phyloP scores from a whole-genome alignment of 108 stramenopile genomes.

The Stephanodiscus triporus region DNA sequence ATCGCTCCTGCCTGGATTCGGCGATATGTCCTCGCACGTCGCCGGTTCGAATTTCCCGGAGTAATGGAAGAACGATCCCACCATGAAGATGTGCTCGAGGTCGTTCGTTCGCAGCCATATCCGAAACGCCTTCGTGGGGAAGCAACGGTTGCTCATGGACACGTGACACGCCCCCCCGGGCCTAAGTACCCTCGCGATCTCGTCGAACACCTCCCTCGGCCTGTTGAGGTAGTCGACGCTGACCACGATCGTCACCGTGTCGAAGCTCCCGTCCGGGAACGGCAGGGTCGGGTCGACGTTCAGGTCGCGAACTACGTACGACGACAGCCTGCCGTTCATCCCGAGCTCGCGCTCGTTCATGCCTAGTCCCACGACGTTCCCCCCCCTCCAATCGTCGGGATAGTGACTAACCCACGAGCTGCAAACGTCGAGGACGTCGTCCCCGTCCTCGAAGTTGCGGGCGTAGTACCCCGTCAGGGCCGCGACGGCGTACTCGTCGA shows the following conservation, averaged over 20 bases:
- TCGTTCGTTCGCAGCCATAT: slow-evolving; percentile 89
- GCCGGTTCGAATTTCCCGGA: slow-evolving; percentile 84
- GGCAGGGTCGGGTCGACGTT: slow-evolving; percentile 89
- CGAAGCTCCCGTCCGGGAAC: slow-evolving; percentile 86
- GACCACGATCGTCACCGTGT: slow-evolving; percentile 93
- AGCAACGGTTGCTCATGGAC: slow-evolving; percentile 92
- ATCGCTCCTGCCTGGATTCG: slow-evolving; percentile 91
- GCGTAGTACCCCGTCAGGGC: slow-evolving; percentile 86
- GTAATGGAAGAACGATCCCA: slow-evolving; percentile 93
- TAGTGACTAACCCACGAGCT: slow-evolving; percentile 92
- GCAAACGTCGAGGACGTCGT: slow-evolving; percentile 94
- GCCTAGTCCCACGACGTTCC: slow-evolving; percentile 81
- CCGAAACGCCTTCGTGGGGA: slow-evolving; percentile 84
- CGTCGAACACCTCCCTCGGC: slow-evolving; percentile 83
- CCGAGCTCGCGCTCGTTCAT: slow-evolving; percentile 94
- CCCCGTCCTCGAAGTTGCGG: slow-evolving; percentile 71
- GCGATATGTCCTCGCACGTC: slow-evolving; percentile 82
- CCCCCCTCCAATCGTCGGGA: slow-evolving; percentile 76
- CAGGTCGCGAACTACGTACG: slow-evolving; percentile 89
- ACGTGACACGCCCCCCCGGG: slow-evolving; percentile 90
- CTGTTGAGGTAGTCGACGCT: slow-evolving; percentile 91
- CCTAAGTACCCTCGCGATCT: slow-evolving; percentile 88
- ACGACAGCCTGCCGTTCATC: slow-evolving; percentile 82
- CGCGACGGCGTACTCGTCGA: slow-evolving; percentile 80
- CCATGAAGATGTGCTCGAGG: slow-evolving; percentile 94